phyloP scores from a whole-genome alignment of 1,139 yeast genomes.

The Blastobotrys persicus region DNA sequence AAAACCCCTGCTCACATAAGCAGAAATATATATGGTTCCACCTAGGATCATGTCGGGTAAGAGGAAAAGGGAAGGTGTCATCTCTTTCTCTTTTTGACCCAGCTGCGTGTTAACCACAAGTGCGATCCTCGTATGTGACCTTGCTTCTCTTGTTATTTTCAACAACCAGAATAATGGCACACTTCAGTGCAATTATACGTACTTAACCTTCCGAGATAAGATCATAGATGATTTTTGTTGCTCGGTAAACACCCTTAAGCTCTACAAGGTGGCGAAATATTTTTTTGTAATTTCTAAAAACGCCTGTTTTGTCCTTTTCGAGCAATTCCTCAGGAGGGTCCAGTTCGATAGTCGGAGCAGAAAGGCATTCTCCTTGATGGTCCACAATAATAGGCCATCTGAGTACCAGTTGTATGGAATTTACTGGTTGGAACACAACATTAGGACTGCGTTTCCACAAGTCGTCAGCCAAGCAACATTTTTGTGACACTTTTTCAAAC shows the following conservation, averaged over 20 bases:
- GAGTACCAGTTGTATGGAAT: conserved; percentile 10
- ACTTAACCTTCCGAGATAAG: conserved; percentile 4
- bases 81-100: too few species aligned
- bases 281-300: conserved; percentile 11
- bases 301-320: conserved; percentile 12
- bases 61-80: too few species aligned
- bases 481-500: conserved; percentile 21
- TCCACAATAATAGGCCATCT: conserved; percentile 12
- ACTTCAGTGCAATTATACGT: too few species aligned
- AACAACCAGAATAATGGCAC: too few species aligned
- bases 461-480: conserved; percentile 13
- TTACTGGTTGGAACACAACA: conserved; percentile 16
- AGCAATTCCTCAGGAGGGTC: conserved; percentile 4
- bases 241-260: conserved; percentile 22
- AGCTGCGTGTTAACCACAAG: too few species aligned
- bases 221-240: conserved; percentile 22
- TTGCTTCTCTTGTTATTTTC: too few species aligned
- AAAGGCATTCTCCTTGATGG: conserved; percentile 4
- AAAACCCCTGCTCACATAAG: too few species aligned
- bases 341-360: conserved; percentile 14
- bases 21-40: too few species aligned
- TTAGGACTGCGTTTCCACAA: conserved; percentile 24
- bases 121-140: too few species aligned
- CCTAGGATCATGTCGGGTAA: too few species aligned
- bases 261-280: conserved; percentile 20